Evolutionary conservation across 257 asterid species (phyloP).

Genomic region (Solanum sejunctum): DNA sequence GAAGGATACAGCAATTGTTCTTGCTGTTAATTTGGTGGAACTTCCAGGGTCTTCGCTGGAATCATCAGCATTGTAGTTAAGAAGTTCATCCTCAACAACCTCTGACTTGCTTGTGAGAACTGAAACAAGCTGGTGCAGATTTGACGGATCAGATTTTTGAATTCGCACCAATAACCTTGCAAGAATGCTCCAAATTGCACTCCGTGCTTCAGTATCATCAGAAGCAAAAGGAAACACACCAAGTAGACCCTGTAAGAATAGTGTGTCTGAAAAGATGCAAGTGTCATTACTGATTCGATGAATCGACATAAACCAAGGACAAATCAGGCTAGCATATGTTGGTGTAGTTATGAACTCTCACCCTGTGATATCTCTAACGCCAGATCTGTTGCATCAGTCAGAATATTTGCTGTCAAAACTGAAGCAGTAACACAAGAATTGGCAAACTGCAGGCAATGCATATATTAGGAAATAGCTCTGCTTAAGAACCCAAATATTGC

Average conservation of each 20-base stretch:
- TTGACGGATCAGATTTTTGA: conserved; percentile 29
- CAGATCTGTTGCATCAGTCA: conserved; percentile 41
- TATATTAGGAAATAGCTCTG: background rate
- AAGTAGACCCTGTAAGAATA: conserved; percentile 59
- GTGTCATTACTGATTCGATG: background rate
- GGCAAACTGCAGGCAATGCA: conserved; percentile 42
- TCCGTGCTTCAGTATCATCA: conserved; percentile 52
- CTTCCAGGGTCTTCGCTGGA: conserved; percentile 13
- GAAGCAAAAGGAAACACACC: conserved; percentile 61
- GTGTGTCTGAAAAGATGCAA: conserved; percentile 38
- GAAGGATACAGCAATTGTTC: conserved; percentile 62
- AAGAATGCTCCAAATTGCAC: conserved; percentile 69
- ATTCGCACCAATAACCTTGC: conserved; percentile 41
- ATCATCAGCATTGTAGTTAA: conserved; percentile 25
- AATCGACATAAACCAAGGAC: background rate
- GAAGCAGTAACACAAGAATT: conserved; percentile 75
- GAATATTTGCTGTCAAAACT: conserved; percentile 65
- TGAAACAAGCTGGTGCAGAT: conserved; percentile 35
- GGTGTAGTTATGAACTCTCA: conserved; percentile 2
- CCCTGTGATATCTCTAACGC: conserved; percentile 54
- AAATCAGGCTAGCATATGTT: background rate
- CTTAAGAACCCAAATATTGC: background rate
- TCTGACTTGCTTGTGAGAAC: conserved; percentile 45
- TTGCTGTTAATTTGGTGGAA: conserved; percentile 15
- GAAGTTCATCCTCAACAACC: conserved; percentile 56